Evolutionary conservation across 805 yeast genomes (phyloP), one percentile per base, ranked within the genome.

Genomic region (Saturnispora diversa): DNA sequence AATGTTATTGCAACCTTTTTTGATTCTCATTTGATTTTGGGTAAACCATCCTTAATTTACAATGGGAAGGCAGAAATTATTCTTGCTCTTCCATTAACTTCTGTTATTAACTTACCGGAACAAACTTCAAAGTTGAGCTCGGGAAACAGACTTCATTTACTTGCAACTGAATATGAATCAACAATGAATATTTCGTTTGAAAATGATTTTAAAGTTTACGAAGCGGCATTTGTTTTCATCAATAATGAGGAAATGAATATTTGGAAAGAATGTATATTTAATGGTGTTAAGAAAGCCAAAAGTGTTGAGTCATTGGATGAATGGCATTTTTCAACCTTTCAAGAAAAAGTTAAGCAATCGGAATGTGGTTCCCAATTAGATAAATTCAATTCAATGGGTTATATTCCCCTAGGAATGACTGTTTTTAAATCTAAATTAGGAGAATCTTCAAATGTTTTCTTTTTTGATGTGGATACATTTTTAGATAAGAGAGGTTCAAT

Each of bases 11-110:
- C 53, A 31, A 42, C 74, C 31, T 49, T 74, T 16, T 75, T 72
- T 58, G 72, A 75, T 44, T 64, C 75, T 4, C 77, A 74, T 51
- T 50, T 76, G 21, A 46, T 77, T 43, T 72, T 26, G 56, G 65
- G 10, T 44, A 59, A 19, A 44, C 58, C 13, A 35, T 50, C 19
- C 58, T 55, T 44, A 37, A 40, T 11, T 41, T 48, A 42, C 31
- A 13, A 36, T 4, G 33, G 38, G 7, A 59, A 49, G 21, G 50
- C 54, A 25, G 65, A 58, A 4, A 62, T 73, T 5, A 59, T 56
- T 12, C 71, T 75, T 46, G 63, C 75, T 11, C 60, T 77, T 7
- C 79, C 83, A 1, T 53, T 75, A 24, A 48, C 67, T 2, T 53
- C 62, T 2, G 52, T 58, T 11, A 42, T 47, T 29, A 48, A 48